Evolutionary conservation across 129 eudicot genomes (phyloP).

Genomic region (Centrapalus pauciflorus): DNA sequence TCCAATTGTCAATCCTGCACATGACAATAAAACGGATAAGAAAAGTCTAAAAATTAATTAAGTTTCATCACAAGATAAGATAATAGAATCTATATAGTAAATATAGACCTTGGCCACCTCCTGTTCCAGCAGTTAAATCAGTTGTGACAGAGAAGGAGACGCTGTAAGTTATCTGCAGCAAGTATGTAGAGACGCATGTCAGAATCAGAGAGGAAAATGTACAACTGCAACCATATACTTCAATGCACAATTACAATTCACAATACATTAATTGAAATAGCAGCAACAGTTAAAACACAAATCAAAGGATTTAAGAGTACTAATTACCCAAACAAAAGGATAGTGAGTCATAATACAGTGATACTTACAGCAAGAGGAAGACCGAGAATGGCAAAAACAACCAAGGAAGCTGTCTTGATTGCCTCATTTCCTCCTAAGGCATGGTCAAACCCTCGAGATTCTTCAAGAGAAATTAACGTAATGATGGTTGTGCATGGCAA

Average conservation of each 20-base stretch:
- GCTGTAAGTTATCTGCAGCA: slow-evolving; percentile 80
- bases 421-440: slow-evolving; percentile 53
- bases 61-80: slow-evolving; percentile 9
- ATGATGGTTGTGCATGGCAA: slow-evolving; percentile 82
- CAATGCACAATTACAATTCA: too few species aligned
- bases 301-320: not conserved
- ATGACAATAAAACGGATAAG: not conserved
- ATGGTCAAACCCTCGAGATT: slow-evolving; percentile 47
- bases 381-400: slow-evolving; percentile 81
- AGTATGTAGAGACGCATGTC: not conserved
- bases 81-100: not conserved
- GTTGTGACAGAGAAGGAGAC: slow-evolving; percentile 95
- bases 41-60: not conserved
- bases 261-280: too few species aligned
- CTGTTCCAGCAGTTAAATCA: slow-evolving; percentile 86
- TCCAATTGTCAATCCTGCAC: slow-evolving; percentile 91
- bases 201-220: not conserved
- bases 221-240: not conserved
- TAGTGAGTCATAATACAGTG: not conserved
- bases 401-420: slow-evolving; percentile 71
- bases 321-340: too few species aligned
- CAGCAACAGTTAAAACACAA: not conserved
- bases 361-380: slow-evolving; percentile 89
- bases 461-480: slow-evolving; percentile 60
- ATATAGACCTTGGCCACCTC: slow-evolving; percentile 87